Base-by-base conservation (phyloP, 345 rosid genomes). In the Crucihimalaya himalaica region DNA sequence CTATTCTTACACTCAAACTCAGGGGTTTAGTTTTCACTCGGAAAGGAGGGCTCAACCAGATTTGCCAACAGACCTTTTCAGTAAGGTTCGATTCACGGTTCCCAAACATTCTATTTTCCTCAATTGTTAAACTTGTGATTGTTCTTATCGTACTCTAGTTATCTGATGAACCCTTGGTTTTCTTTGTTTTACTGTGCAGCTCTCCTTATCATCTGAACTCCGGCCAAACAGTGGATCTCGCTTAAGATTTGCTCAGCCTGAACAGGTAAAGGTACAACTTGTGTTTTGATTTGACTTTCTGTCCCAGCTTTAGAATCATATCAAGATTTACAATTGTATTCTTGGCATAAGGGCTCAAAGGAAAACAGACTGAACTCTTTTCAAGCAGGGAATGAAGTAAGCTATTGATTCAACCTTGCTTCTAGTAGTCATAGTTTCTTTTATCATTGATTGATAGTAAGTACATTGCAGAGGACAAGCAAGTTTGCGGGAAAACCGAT, bases 311-410 rank as follows among this genome's bases (percentile, higher is more conserved):
- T 54, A 74, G 57, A 42, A 37, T 35, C 63, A 52, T 74, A 65
- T 53, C 81, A 73, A 78, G 66, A 62, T 72, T 63, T 5, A 56
- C 42, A 46, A 43, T 63, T 28, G 65, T 76, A 39, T 82, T 75
- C 64, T 73, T 83, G 81, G 74, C 73, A 63, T 70, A 82, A 95
- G 99, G 91, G 89, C 72, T 82, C 90, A 80, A 96, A 96, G 89
- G 99, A 92, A 83, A 92, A 90, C 64, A 87, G 84, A 86, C 56
- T 63, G 77, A 82, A 82, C 70, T 61, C 82, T 50, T 72, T 88
- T 67, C 89, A 76, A 81, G 84, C 80, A 77, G 89, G 79, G 72
- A 69, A 82, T 75, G 86, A 88, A 90, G 93, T 88, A 81, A 82
- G 84, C 63, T 45, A 53, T 14, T 23, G 60, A 69, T 64, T 47